Conservation (phyloP, 768 basidiomycete species). For the Favolaschia claudopus region DNA sequence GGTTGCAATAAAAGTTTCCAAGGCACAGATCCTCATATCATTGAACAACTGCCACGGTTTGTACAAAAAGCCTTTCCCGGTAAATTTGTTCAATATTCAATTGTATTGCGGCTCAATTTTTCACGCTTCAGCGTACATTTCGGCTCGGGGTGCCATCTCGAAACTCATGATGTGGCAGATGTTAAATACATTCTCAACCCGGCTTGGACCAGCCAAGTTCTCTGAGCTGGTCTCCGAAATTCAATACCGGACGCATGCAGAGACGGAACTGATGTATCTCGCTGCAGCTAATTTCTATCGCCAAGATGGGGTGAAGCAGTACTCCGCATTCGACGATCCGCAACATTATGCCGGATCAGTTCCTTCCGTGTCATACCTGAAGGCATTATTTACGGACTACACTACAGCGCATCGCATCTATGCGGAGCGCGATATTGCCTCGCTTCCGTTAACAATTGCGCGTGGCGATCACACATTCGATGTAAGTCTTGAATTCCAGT, state of each 20-base stretch:
- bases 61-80: conserved; percentile 3
- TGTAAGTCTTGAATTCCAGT: no score
- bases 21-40: background rate
- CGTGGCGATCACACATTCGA: background rate
- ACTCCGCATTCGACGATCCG: background rate
- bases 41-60: conserved; percentile 2
- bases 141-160: conserved; percentile 2
- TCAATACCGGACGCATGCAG: background rate
- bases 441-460: background rate
- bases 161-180: conserved; percentile 7
- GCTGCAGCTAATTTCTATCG: no score
- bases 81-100: background rate
- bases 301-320: background rate
- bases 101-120: no score
- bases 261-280: no score
- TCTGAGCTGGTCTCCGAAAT: conserved; percentile 10
- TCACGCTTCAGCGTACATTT: background rate
- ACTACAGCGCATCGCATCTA: background rate
- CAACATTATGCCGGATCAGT: background rate
- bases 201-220: conserved; percentile 12
- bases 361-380: background rate
- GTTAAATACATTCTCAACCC: background rate
- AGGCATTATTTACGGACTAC: background rate
- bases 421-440: background rate
- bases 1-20: background rate